Evolutionary conservation across 257 asterid species (phyloP).

Genomic region (Solanum boliviense): DNA sequence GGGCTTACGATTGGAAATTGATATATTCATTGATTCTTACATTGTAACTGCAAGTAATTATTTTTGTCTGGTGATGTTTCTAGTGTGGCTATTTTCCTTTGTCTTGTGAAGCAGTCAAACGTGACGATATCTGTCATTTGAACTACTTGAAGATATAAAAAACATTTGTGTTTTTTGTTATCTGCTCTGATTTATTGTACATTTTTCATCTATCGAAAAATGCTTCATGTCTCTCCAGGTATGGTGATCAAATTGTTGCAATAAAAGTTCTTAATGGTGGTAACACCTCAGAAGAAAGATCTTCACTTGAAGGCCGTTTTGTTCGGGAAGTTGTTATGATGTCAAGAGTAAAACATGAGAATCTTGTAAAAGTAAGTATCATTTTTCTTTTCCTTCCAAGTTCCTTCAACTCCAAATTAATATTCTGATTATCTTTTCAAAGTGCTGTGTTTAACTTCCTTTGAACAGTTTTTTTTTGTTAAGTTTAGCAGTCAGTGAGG

Average conservation of each 20-base stretch:
- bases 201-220: neutral
- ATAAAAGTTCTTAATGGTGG: slow-evolving; percentile 79
- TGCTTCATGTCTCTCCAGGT: slow-evolving; percentile 30
- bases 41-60: neutral
- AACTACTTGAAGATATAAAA: neutral
- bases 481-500: neutral
- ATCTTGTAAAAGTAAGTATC: slow-evolving; percentile 74
- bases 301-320: slow-evolving; percentile 72
- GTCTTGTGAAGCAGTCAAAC: neutral
- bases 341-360: slow-evolving; percentile 87
- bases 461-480: neutral
- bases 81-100: neutral
- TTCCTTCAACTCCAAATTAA: neutral
- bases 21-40: neutral
- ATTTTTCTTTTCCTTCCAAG: neutral
- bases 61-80: neutral
- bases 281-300: slow-evolving; percentile 57
- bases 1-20: neutral
- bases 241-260: slow-evolving; percentile 79
- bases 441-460: neutral
- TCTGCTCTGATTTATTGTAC: neutral
- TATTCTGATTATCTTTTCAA: neutral
- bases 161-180: neutral
- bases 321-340: slow-evolving; percentile 87
- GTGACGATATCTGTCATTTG: neutral